Evolutionary conservation across 2,329 filamentous ascomycete genomes (phyloP).

Genomic region (Calonectria hongkongensis): DNA sequence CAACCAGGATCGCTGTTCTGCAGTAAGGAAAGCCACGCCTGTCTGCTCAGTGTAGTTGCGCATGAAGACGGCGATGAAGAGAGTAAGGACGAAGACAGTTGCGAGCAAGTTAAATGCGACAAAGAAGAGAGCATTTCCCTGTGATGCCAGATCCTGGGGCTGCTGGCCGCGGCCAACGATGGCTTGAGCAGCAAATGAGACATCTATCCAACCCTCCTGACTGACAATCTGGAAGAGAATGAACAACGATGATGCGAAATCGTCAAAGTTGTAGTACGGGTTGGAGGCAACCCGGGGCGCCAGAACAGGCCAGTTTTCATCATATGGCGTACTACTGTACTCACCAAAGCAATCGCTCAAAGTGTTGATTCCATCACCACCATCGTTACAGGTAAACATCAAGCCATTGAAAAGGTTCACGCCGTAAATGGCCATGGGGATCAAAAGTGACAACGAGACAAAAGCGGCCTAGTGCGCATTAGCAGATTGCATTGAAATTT

Average conservation of each 20-base stretch:
- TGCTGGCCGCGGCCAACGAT: constrained; percentile 87
- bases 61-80: constrained; percentile 99
- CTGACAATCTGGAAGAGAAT: constrained; percentile 99
- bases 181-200: constrained; percentile 88
- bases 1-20: constrained; percentile 97
- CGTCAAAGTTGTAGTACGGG: constrained; percentile 92
- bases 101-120: constrained; percentile 96
- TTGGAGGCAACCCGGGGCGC: constrained; percentile 89
- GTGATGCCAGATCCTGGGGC: constrained; percentile 79
- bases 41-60: constrained; percentile 99
- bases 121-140: constrained; percentile 95
- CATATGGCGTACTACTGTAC: constrained; percentile 84
- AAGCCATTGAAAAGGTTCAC: constrained; percentile 93
- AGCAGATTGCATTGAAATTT: not conserved
- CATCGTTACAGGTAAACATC: constrained; percentile 84
- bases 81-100: constrained; percentile 95
- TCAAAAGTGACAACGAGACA: constrained; percentile 93
- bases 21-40: constrained; percentile 94
- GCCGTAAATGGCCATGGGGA: constrained; percentile 97
- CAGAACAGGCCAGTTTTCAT: constrained; percentile 84
- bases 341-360: constrained; percentile 89
- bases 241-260: constrained; percentile 94
- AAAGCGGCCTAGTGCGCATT: constrained; percentile 79
- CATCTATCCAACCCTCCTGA: constrained; percentile 97
- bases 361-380: constrained; percentile 72